Conservation (phyloP, 1,284 basidiomycete genomes). For the Apiotrichum brassicae region DNA sequence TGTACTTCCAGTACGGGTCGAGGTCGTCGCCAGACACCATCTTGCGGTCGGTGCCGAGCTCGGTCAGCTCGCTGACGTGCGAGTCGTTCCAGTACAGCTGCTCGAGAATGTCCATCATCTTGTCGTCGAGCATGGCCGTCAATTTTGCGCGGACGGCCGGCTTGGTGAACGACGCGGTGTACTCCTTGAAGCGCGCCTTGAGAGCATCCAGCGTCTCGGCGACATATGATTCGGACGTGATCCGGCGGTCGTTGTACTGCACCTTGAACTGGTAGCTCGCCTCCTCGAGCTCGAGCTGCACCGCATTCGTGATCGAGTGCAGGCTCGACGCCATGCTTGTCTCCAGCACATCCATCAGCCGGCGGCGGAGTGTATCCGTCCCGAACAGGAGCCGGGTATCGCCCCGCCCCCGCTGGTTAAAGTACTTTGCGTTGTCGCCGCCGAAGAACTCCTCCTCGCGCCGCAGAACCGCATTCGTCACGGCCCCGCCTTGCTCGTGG, state of each 20-base stretch:
- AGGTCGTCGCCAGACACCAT: conserved; percentile 59
- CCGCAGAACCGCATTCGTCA: conserved; percentile 56
- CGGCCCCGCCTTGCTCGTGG: conserved; percentile 21
- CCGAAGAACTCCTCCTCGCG: conserved; percentile 79
- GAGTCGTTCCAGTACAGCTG: conserved; percentile 96
- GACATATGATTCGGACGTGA: conserved; percentile 93
- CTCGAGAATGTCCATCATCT: conserved; percentile 93
- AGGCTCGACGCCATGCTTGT: conserved; percentile 94
- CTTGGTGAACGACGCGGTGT: conserved; percentile 77
- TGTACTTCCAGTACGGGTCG: conserved; percentile 92
- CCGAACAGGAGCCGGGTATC: conserved; percentile 65
- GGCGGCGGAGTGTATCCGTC: conserved; percentile 76
- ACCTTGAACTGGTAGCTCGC: conserved; percentile 99
- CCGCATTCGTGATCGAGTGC: conserved; percentile 91
- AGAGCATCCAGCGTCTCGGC: conserved; percentile 92
- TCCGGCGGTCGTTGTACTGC: conserved; percentile 94
- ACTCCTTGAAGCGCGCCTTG: conserved; percentile 85
- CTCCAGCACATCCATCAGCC: conserved; percentile 94
- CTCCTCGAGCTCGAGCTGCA: conserved; percentile 94
- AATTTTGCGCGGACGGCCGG: conserved; percentile 81
- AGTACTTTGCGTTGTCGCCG: conserved; percentile 56
- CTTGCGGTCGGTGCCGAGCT: conserved; percentile 64
- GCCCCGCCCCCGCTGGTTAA: conserved; percentile 48
- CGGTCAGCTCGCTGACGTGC: conserved; percentile 66
- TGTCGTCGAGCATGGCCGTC: conserved; percentile 88